Conservation (phyloP, 2,329 filamentous ascomycete genomes). For the Penicillium sclerotigenum region DNA sequence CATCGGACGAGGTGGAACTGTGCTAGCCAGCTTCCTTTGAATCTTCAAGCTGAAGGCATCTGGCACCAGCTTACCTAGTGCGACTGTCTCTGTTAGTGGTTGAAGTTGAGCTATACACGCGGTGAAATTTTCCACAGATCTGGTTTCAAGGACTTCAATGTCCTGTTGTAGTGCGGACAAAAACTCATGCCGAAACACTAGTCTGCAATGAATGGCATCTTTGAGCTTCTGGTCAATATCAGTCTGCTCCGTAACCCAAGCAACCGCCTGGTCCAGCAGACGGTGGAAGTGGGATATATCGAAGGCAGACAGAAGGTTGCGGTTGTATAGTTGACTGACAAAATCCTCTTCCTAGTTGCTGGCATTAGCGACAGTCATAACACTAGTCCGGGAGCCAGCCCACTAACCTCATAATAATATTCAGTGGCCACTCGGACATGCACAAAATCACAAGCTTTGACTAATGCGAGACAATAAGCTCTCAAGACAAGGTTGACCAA, state of each 20-base stretch:
- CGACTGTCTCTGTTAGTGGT: slow-evolving; percentile 58
- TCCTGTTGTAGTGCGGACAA: slow-evolving; percentile 41
- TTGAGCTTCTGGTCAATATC: slow-evolving; percentile 38
- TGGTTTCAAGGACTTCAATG: slow-evolving; percentile 30
- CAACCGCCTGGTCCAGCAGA: slow-evolving; percentile 55
- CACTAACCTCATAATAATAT: slow-evolving; percentile 79
- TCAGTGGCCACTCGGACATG: slow-evolving; percentile 75
- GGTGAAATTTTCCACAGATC: slow-evolving; percentile 28
- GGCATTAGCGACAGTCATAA: slow-evolving; percentile 13
- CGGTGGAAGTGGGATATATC: slow-evolving; percentile 55
- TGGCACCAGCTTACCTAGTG: slow-evolving; percentile 62
- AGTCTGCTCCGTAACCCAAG: slow-evolving; percentile 45
- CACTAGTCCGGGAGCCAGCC: not conserved
- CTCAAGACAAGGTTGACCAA: slow-evolving; percentile 65
- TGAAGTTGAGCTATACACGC: slow-evolving; percentile 48
- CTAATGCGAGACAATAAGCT: slow-evolving; percentile 78
- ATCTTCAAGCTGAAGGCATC: slow-evolving; percentile 87
- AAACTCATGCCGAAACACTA: slow-evolving; percentile 61
- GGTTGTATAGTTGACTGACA: slow-evolving; percentile 84
- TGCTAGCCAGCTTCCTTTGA: slow-evolving; percentile 87
- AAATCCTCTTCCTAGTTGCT: slow-evolving; percentile 85
- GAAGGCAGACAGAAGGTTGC: slow-evolving; percentile 68
- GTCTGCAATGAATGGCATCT: slow-evolving; percentile 60
- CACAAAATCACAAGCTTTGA: slow-evolving; percentile 79
- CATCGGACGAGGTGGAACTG: slow-evolving; percentile 87